Conservation (phyloP, 345 rosid genomes). For the Syzygium aqueum region DNA sequence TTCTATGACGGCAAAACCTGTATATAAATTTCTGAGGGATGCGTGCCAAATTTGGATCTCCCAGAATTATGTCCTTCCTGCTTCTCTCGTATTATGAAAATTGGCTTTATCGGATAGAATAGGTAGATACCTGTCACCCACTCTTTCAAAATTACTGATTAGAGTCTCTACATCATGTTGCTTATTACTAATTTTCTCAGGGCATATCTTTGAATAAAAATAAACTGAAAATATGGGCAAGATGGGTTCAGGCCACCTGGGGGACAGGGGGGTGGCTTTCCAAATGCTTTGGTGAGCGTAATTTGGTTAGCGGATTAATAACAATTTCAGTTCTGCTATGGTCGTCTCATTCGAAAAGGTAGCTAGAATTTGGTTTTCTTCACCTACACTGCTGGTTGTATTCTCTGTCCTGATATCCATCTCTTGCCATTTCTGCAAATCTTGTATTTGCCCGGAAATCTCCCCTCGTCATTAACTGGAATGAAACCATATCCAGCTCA, state of each 20-base stretch:
- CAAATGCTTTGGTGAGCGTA: background rate
- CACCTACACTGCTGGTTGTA: background rate
- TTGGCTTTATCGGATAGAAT: background rate
- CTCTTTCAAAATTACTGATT: background rate
- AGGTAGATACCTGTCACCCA: background rate
- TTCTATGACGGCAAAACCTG: background rate
- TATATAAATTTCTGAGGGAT: background rate
- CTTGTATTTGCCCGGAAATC: background rate
- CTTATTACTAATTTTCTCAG: background rate
- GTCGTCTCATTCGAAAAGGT: background rate
- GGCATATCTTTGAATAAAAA: background rate
- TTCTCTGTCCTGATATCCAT: background rate
- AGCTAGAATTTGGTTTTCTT: background rate
- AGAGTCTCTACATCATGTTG: background rate
- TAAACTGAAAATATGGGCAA: background rate
- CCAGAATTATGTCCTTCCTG: background rate
- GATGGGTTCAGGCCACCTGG: background rate
- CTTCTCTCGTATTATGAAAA: background rate
- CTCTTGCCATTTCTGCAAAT: background rate
- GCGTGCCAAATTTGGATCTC: background rate
- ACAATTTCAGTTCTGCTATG: background rate
- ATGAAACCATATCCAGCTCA: constrained; percentile 34
- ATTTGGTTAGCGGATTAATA: background rate
- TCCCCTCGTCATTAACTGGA: background rate
- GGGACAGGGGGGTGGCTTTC: background rate